phyloP scores from a whole-genome alignment of 1,139 yeast genomes.

The Magnusiomyces paraingens region DNA sequence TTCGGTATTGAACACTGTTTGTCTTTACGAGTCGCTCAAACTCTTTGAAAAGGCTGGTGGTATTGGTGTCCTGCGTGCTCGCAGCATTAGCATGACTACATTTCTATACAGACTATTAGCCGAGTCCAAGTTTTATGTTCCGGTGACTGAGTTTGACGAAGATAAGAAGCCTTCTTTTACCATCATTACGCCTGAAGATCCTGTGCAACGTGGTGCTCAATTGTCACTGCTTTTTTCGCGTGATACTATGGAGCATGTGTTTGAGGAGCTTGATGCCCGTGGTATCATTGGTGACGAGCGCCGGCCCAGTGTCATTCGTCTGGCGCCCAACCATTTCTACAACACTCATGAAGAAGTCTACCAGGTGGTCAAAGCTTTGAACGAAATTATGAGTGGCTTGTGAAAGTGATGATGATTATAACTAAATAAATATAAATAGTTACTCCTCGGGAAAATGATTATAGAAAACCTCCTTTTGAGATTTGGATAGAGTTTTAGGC shows the following conservation, averaged over 20 bases:
- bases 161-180: conserved; percentile 43
- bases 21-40: conserved; percentile 60
- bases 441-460: no score
- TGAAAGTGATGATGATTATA: no score
- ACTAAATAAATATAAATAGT: no score
- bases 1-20: conserved; percentile 72
- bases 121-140: conserved; percentile 37
- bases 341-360: conserved; percentile 65
- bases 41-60: conserved; percentile 61
- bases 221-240: conserved; percentile 59
- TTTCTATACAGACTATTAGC: conserved; percentile 47
- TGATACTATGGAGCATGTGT: conserved; percentile 58
- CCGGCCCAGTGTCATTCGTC: conserved; percentile 76
- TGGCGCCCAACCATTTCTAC: conserved; percentile 81
- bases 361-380: conserved; percentile 42
- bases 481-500: no score
- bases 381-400: conserved; percentile 34
- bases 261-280: conserved; percentile 37
- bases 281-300: conserved; percentile 86
- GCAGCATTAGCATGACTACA: conserved; percentile 53
- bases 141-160: conserved; percentile 25
- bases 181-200: conserved; percentile 63
- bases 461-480: no score
- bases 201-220: conserved; percentile 69
- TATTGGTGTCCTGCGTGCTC: conserved; percentile 46